These are phyloP conservation scores for Saccharomyces hybrid DNA, from an alignment of 1,139 yeast species.

Conservation along the genomic window DNA sequence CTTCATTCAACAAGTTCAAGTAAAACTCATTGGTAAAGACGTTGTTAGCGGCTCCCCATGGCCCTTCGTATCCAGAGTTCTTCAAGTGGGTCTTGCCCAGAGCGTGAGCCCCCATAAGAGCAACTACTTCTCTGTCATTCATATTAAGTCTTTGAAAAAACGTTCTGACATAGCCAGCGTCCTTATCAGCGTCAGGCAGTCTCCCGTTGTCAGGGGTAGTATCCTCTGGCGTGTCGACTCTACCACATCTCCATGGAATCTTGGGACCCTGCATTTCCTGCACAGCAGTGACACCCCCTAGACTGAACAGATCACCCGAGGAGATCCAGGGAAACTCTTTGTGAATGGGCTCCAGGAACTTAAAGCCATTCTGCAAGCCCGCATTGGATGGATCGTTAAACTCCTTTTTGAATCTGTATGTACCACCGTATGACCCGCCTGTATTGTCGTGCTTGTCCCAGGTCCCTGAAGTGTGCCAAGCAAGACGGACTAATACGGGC, in stretches of 20 bases:
- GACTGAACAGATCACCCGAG: constrained; percentile 82
- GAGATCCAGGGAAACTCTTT: constrained; percentile 66
- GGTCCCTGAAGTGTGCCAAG: constrained; percentile 76
- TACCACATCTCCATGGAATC: constrained; percentile 81
- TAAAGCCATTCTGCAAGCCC: constrained; percentile 61
- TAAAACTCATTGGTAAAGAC: constrained; percentile 77
- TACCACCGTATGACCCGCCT: constrained; percentile 84
- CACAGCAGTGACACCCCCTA: constrained; percentile 78
- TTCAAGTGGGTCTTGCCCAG: constrained; percentile 68
- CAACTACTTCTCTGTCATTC: constrained; percentile 76
- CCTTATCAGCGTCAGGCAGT: constrained; percentile 74
- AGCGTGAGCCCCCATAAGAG: constrained; percentile 82
- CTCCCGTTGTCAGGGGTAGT: constrained; percentile 60
- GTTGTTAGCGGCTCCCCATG: constrained; percentile 91
- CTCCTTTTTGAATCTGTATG: constrained; percentile 69
- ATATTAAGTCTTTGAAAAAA: constrained; percentile 70
- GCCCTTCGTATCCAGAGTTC: constrained; percentile 78
- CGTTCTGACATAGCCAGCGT: constrained; percentile 59
- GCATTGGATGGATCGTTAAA: constrained; percentile 63
- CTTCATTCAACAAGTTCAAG: constrained; percentile 54
- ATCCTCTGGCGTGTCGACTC: constrained; percentile 45
- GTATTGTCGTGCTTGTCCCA: constrained; percentile 47
- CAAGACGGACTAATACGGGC: constrained; percentile 57
- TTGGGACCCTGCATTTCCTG: constrained; percentile 88
- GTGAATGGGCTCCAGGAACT: constrained; percentile 54